Base-by-base conservation (phyloP, 306 rosid species). In the Casuarina glauca region DNA sequence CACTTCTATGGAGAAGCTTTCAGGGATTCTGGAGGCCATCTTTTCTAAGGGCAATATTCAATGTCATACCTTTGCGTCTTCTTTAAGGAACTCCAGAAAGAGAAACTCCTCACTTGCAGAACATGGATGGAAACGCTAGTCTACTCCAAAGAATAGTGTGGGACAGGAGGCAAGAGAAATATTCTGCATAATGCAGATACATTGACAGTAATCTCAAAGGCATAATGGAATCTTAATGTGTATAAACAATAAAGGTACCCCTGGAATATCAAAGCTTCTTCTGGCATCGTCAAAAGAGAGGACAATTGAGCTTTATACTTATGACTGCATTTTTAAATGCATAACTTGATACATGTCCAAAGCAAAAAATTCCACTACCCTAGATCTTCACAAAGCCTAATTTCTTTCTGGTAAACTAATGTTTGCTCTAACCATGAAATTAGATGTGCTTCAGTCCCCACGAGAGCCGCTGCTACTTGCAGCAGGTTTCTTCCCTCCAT, bases 361-460 rank as follows among this genome's bases (percentile, higher is more conserved):
- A 63, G 80, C 66, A 57, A 86, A 83, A 78, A 69, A 45, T 54
- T 80, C 82, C 69, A 87, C 81, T 73, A 81, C 85, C 84, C 82
- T 73, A 81, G 83, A 81, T 84, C 84, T 81, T 83, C 90, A 73
- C 81, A 82, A 74, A 73, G 73, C 85, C 91, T 20, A 82, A 52
- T 57, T 75, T 78, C 73, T 44, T 74, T 57, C 75, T 70, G 70
- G 81, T 39, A 68, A 71, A 60, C 46, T 74, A 72, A 72, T 73
- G 73, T 75, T 50, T 77, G 73, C 82, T 82, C 81, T 73, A 75
- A 72, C 49, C 73, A 42, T 44, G 84, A 66, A 70, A 75, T 62
- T 66, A 48, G 62, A 53, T 15, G 44, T 58, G 78, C 86, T 76
- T 90, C 85, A 90, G 69, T 86, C 90, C 43, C 83, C 84, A n/a